Conservation (phyloP, 2,329 filamentous ascomycete species). For the Mollisia scopiformis region DNA sequence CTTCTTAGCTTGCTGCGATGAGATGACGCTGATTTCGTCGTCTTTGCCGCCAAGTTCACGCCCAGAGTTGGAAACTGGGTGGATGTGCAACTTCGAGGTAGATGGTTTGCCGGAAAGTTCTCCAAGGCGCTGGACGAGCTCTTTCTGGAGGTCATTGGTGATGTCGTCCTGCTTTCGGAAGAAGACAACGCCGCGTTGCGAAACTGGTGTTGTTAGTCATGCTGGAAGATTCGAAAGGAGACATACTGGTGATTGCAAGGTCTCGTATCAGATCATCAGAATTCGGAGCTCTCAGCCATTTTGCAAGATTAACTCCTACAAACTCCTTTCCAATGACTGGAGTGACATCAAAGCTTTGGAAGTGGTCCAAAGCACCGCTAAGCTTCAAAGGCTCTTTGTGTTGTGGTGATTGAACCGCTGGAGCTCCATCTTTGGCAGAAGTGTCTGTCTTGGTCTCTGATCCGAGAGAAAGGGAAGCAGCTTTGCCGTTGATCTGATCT, state of each 20-base stretch:
- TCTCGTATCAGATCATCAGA: constrained; percentile 51
- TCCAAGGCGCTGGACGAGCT: constrained; percentile 63
- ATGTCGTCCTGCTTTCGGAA: constrained; percentile 67
- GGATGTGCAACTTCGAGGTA: constrained; percentile 61
- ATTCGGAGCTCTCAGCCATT: constrained; percentile 50
- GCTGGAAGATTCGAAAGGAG: background rate
- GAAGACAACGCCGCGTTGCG: constrained; percentile 70
- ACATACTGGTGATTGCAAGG: constrained; percentile 49
- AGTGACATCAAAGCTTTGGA: constrained; percentile 43
- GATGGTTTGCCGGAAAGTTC: constrained; percentile 59
- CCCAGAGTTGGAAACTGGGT: constrained; percentile 58
- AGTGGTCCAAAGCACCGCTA: constrained; percentile 31
- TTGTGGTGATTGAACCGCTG: constrained; percentile 26
- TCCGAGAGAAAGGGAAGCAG: constrained; percentile 21
- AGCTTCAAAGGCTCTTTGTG: constrained; percentile 34
- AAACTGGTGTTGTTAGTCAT: constrained; percentile 49
- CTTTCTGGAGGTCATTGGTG: constrained; percentile 66
- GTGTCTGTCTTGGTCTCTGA: background rate
- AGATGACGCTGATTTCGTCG: constrained; percentile 66
- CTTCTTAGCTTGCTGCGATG: constrained; percentile 56
- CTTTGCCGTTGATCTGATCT: constrained; percentile 31
- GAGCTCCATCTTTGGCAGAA: constrained; percentile 12
- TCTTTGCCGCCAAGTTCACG: constrained; percentile 58
- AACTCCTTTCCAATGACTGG: constrained; percentile 51
- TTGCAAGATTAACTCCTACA: constrained; percentile 43